These are phyloP conservation scores for Xerocomus minutiporus DNA, from an alignment of 1,284 basidiomycete genomes.

Conservation along the genomic window DNA sequence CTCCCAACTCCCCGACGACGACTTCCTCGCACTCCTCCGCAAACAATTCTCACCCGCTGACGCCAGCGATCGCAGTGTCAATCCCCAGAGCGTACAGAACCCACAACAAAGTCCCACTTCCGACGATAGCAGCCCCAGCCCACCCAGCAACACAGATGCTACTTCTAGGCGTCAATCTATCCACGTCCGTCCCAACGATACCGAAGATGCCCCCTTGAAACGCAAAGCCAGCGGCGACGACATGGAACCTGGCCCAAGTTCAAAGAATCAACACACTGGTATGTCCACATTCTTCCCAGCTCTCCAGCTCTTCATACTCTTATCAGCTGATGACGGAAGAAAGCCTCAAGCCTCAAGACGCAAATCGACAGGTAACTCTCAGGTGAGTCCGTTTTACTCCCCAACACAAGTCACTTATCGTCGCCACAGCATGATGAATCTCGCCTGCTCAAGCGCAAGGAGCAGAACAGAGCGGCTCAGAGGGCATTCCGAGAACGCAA, in stretches of 20 bases:
- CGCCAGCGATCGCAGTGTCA: slow-evolving; percentile 23
- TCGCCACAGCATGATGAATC: slow-evolving; percentile 54
- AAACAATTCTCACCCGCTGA: slow-evolving; percentile 56
- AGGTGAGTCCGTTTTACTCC: slow-evolving; percentile 31
- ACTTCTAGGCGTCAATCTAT: slow-evolving; percentile 29
- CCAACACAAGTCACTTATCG: slow-evolving; percentile 2
- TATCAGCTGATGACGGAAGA: slow-evolving; percentile 22
- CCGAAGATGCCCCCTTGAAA: slow-evolving; percentile 51
- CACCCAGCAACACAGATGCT: slow-evolving; percentile 44
- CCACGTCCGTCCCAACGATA: slow-evolving; percentile 36
- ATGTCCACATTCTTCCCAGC: slow-evolving; percentile 24
- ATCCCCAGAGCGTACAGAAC: slow-evolving; percentile 53
- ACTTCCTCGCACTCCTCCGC: slow-evolving; percentile 71
- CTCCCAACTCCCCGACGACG: slow-evolving; percentile 67
- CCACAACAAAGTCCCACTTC: slow-evolving; percentile 46
- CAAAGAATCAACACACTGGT: slow-evolving; percentile 64
- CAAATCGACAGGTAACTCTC: slow-evolving; percentile 40
- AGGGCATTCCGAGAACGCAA: slow-evolving; percentile 83
- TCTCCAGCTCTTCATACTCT: slow-evolving; percentile 6
- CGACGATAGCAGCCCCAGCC: slow-evolving; percentile 73
- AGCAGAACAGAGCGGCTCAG: slow-evolving; percentile 83
- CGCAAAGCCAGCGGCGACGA: slow-evolving; percentile 69
- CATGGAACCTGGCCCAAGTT: slow-evolving; percentile 54
- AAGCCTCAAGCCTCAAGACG: slow-evolving; percentile 35
- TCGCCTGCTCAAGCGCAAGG: slow-evolving; percentile 75